Conservation (phyloP, 306 rosid species). For the Ochetophila trinervis region DNA sequence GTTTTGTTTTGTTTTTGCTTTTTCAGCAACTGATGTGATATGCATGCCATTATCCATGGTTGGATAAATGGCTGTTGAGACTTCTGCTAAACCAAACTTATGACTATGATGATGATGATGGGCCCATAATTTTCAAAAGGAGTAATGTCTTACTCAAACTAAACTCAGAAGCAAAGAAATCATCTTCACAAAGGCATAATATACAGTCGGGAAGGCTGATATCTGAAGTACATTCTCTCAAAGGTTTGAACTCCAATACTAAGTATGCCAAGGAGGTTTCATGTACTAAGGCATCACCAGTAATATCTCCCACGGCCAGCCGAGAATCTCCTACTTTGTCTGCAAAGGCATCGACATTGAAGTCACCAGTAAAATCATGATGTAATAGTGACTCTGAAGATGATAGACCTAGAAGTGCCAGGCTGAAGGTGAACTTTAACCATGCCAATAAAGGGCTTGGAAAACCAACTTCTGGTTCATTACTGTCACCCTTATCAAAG, state of each 20-base stretch:
- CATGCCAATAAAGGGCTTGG: conserved; percentile 12
- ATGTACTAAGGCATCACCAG: conserved; percentile 25
- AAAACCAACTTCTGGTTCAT: conserved; percentile 1
- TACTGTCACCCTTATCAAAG: conserved; percentile 14
- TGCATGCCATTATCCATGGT: conserved; percentile 21
- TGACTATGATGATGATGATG: conserved; percentile 37
- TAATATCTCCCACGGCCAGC: conserved; percentile 27
- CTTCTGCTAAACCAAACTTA: conserved; percentile 24
- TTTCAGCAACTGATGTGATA: conserved; percentile 26
- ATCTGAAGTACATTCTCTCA: conserved; percentile 27
- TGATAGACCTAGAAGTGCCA: conserved; percentile 39
- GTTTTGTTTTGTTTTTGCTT: background rate
- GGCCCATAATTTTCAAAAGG: conserved; percentile 45
- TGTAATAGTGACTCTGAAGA: conserved; percentile 36
- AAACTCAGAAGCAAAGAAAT: conserved; percentile 32
- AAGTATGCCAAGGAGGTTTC: conserved; percentile 30
- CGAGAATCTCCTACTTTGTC: conserved; percentile 37
- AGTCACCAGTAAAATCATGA: conserved; percentile 4
- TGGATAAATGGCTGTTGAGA: conserved; percentile 42
- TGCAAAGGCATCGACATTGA: conserved; percentile 14
- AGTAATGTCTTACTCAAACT: conserved; percentile 15
- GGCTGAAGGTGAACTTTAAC: conserved; percentile 36
- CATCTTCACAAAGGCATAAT: conserved; percentile 26
- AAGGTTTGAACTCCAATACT: conserved; percentile 37
- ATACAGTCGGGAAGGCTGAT: conserved; percentile 5